phyloP scores from a whole-genome alignment of 306 rosid species.

The Aeschynomene evenia region DNA sequence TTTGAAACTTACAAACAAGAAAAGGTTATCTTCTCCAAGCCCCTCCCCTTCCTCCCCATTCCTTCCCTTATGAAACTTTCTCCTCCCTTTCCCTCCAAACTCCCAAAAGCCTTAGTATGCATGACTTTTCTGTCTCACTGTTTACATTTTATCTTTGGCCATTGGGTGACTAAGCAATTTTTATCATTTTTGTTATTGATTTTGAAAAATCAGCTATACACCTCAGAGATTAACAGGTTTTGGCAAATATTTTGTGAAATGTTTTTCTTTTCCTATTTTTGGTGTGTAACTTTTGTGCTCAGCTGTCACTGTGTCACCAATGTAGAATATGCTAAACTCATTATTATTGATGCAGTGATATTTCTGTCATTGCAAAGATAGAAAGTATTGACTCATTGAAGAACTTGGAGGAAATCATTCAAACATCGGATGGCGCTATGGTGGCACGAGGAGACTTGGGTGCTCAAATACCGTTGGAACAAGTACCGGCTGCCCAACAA shows the following conservation, averaged over 20 bases:
- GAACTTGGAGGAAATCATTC: constrained; percentile 93
- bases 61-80: too few species aligned
- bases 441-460: constrained; percentile 99
- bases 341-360: constrained; percentile 55
- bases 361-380: constrained; percentile 87
- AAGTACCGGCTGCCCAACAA: constrained; percentile 95
- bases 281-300: background rate
- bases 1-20: too few species aligned
- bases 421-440: constrained; percentile 96
- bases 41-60: too few species aligned
- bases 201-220: background rate
- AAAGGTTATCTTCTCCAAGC: too few species aligned
- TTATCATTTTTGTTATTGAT: background rate
- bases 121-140: background rate
- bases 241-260: background rate
- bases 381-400: constrained; percentile 94
- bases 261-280: background rate
- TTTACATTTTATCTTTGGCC: background rate
- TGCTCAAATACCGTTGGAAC: constrained; percentile 97
- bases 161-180: background rate
- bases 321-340: constrained; percentile 3
- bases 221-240: background rate
- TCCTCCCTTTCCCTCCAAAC: too few species aligned
- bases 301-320: background rate
- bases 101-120: too few species aligned